Conservation (phyloP, 129 eudicot genomes). For the Silybum marianum region DNA sequence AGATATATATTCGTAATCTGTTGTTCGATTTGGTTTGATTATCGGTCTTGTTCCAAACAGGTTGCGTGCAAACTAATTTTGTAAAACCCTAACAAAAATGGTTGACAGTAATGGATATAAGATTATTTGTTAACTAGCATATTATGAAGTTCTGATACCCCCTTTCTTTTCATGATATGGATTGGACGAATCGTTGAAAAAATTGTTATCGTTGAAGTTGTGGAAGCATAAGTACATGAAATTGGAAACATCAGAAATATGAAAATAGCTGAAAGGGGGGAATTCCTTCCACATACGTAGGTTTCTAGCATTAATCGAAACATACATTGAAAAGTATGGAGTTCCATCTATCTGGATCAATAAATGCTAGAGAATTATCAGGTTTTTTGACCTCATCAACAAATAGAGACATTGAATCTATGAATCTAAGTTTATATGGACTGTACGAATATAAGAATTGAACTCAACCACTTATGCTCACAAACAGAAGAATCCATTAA, state of each 20-base stretch:
- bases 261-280: not conserved
- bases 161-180: not conserved
- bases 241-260: not conserved
- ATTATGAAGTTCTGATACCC: not conserved
- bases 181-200: no score
- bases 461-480: not conserved
- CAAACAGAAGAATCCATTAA: constrained; percentile 2
- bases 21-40: not conserved
- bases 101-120: not conserved
- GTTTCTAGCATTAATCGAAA: not conserved
- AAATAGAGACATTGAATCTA: not conserved
- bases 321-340: not conserved
- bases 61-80: not conserved
- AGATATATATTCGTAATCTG: no score
- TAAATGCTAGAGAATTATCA: not conserved
- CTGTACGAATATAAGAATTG: not conserved
- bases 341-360: not conserved
- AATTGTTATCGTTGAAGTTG: not conserved
- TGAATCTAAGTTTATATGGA: not conserved
- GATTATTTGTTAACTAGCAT: not conserved
- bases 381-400: not conserved
- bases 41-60: not conserved
- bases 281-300: not conserved
- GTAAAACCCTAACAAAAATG: not conserved
- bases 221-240: not conserved